phyloP scores from a whole-genome alignment of 192 early-diverging fungal species.

The Oehlia diaphana region DNA sequence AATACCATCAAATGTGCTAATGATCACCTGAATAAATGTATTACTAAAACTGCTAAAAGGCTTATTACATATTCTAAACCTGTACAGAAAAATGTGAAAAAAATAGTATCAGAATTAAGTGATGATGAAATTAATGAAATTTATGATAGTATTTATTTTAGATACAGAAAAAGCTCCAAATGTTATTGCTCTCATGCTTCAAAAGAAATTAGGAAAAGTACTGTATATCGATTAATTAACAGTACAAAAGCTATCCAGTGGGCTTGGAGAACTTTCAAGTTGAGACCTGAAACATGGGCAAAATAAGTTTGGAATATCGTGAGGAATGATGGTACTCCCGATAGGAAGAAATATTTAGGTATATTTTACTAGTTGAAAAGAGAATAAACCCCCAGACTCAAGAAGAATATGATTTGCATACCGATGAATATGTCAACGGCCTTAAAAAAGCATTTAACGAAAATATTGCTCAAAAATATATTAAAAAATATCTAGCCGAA shows the following conservation, averaged over 20 bases:
- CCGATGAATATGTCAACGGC: too few species aligned
- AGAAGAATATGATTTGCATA: not conserved
- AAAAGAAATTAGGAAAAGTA: not conserved
- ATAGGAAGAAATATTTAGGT: not conserved
- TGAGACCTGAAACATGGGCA: not conserved
- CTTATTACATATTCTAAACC: too few species aligned
- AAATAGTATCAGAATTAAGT: too few species aligned
- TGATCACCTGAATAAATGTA: too few species aligned
- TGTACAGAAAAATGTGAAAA: too few species aligned
- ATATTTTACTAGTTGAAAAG: not conserved
- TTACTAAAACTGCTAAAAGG: too few species aligned
- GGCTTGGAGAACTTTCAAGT: too few species aligned
- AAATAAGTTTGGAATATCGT: slow-evolving; percentile 15
- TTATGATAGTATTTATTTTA: too few species aligned
- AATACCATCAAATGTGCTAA: too few species aligned
- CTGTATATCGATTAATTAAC: not conserved
- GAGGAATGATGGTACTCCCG: slow-evolving; percentile 20
- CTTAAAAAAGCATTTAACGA: not conserved
- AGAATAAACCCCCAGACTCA: not conserved
- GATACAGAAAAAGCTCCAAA: too few species aligned
- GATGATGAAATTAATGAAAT: too few species aligned
- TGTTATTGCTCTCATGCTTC: not conserved
- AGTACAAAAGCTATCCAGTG: not conserved
- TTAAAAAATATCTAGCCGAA: not conserved
- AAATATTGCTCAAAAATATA: not conserved